Percentiles rank a stretch among this genome's conserved stretches.
Evolutionary conservation across 495 filamentous ascomycete genomes (phyloP).

Genomic region (Penicillium flavigenum): DNA sequence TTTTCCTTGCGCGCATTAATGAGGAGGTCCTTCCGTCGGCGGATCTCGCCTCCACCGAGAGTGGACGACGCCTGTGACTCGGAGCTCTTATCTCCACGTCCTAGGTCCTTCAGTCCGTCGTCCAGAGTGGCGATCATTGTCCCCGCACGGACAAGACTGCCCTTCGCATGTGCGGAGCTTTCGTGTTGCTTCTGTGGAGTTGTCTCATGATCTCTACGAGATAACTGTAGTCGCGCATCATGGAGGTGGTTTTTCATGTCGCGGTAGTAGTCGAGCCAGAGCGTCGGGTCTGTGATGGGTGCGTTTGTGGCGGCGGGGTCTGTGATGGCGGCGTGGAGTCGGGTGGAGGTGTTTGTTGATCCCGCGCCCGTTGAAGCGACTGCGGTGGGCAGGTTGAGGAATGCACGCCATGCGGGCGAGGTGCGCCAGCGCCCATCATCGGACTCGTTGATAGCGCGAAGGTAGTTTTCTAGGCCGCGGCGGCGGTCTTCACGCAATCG

Average conservation of each 20-base stretch:
- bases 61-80: constrained; percentile 20
- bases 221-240: constrained; percentile 73
- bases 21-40: constrained; percentile 76
- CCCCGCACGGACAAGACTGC: constrained; percentile 71
- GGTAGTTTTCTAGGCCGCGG: constrained; percentile 72
- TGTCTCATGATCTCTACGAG: constrained; percentile 70
- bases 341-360: constrained; percentile 34
- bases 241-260: constrained; percentile 82
- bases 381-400: constrained; percentile 74
- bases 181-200: constrained; percentile 70
- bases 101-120: constrained; percentile 61
- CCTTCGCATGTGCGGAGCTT: constrained; percentile 77
- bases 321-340: constrained; percentile 43
- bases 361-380: constrained; percentile 45
- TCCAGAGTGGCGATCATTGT: constrained; percentile 66
- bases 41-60: constrained; percentile 84
- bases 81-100: constrained; percentile 15
- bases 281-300: constrained; percentile 67
- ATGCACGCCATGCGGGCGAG: constrained; percentile 77
- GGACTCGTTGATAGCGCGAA: constrained; percentile 72
- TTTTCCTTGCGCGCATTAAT: constrained; percentile 75
- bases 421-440: constrained; percentile 83
- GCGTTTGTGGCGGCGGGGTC: constrained; percentile 46
- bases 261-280: constrained; percentile 84
- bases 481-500: constrained; percentile 79